Base-by-base conservation (phyloP, 345 rosid genomes). In the Durio zibethinus region DNA sequence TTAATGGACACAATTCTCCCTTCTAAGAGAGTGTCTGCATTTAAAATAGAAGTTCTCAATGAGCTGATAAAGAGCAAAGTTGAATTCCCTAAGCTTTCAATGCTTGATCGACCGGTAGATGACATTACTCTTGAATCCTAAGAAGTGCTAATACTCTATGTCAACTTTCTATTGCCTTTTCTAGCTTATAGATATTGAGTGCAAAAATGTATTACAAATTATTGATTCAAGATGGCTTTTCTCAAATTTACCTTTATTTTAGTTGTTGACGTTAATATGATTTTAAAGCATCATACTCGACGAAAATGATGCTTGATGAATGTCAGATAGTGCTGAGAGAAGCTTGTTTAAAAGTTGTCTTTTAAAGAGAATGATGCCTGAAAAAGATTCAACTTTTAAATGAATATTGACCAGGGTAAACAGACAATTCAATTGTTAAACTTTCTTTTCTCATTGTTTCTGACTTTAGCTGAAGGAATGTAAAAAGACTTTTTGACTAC, bases 241-340 rank as follows among this genome's bases (percentile, higher is more conserved):
- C 62, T 82, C 23, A 18, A 7, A 10, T 66, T 74, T 54, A n/a
- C 25, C 8, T 73, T 42, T 59, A 45, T 62, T 50, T 35, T 65
- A 4, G 56, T 4, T 63, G 73, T 42, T 61, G 18, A 53, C 68
- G 53, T 52, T 62, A n/a, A 27, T 53, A 56, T 73, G 57, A n/a
- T 48, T 36, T 53, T 18, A n/a, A 31, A 47, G 74, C 47, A 56
- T 59, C 68, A 50, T 50, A 36, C 75, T 82, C 62, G 16, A 25
- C 33, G 3, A 27, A 64, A 81, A 83, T 80, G 89, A 90, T 90
- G 83, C 65, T 74, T 86, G 89, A 86, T 80, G 87, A 82, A 66
- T 83, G 56, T 70, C 42, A 35, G 45, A 57, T 25, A 78, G 75
- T 35, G 76, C 33, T 38, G 0, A 35, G 23, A 75, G 72, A 54